These are phyloP conservation scores for Lojkania enalia DNA, from an alignment of 2,329 filamentous ascomycete genomes.

Conservation along the genomic window DNA sequence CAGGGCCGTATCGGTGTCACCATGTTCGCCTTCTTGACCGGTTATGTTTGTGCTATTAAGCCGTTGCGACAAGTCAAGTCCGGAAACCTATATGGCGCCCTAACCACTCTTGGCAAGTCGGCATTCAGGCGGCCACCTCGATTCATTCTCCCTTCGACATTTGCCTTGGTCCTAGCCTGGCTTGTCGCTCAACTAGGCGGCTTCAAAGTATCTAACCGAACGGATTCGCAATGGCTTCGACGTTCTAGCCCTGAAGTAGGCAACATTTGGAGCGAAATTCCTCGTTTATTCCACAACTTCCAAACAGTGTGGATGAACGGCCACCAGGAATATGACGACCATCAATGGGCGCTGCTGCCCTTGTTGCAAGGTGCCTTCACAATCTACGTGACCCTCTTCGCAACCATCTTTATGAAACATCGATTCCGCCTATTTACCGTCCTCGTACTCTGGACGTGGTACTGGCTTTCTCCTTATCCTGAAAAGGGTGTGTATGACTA, in stretches of 20 bases:
- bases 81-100: conserved; percentile 49
- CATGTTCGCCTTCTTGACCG: conserved; percentile 60
- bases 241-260: conserved; percentile 53
- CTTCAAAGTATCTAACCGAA: conserved; percentile 52
- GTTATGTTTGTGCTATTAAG: conserved; percentile 60
- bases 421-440: conserved; percentile 53
- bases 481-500: conserved; percentile 48
- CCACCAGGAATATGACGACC: conserved; percentile 57
- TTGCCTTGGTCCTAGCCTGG: conserved; percentile 57
- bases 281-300: conserved; percentile 51
- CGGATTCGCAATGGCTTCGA: conserved; percentile 57
- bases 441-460: conserved; percentile 53
- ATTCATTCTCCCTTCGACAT: conserved; percentile 56
- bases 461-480: conserved; percentile 51
- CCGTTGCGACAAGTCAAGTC: conserved; percentile 56
- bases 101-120: conserved; percentile 56
- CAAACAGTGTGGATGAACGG: conserved; percentile 56
- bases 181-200: conserved; percentile 53
- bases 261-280: conserved; percentile 51
- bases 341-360: conserved; percentile 59
- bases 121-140: conserved; percentile 58
- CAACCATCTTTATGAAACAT: conserved; percentile 54
- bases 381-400: conserved; percentile 54
- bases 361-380: conserved; percentile 56
- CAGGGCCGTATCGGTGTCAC: conserved; percentile 60